Percentiles rank a stretch among this genome's conserved stretches.
Conservation (phyloP, 176 grass and related monocot genomes). For the Eragrostis nindensis region DNA sequence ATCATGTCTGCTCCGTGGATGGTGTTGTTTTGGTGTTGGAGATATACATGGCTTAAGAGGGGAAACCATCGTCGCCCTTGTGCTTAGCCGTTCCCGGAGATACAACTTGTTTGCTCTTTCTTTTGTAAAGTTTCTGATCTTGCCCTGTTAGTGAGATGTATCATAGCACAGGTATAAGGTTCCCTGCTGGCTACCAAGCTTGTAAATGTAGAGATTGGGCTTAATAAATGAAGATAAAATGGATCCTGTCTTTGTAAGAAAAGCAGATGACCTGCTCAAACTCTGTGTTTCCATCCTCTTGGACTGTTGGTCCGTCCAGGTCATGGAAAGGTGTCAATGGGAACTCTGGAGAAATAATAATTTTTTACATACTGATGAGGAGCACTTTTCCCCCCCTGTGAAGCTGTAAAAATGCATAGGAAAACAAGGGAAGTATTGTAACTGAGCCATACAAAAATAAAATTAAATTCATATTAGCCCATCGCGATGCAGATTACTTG, state of each 20-base stretch:
- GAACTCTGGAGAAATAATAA: neutral
- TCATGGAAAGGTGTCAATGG: neutral
- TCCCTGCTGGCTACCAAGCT: constrained; percentile 48
- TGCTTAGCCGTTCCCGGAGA: neutral
- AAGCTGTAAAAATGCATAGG: too few species aligned
- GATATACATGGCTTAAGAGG: constrained; percentile 29
- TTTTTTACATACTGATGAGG: neutral
- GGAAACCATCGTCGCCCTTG: neutral
- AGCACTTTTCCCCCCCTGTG: too few species aligned
- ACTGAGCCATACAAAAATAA: too few species aligned
- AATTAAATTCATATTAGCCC: too few species aligned
- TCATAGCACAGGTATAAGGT: constrained; percentile 62
- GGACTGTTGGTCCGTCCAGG: neutral
- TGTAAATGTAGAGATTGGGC: constrained; percentile 52
- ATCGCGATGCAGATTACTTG: too few species aligned
- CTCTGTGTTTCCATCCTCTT: neutral
- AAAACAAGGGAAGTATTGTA: too few species aligned
- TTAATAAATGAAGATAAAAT: constrained; percentile 47
- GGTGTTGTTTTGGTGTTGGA: constrained; percentile 10
- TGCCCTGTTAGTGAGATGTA: constrained; percentile 46
- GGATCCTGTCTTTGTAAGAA: neutral
- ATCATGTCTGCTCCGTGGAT: constrained; percentile 5
- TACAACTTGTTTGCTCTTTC: constrained; percentile 25
- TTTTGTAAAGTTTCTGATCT: constrained; percentile 57
- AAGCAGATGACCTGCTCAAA: neutral